phyloP scores from a whole-genome alignment of 345 rosid species.

The Acer yangbiense region DNA sequence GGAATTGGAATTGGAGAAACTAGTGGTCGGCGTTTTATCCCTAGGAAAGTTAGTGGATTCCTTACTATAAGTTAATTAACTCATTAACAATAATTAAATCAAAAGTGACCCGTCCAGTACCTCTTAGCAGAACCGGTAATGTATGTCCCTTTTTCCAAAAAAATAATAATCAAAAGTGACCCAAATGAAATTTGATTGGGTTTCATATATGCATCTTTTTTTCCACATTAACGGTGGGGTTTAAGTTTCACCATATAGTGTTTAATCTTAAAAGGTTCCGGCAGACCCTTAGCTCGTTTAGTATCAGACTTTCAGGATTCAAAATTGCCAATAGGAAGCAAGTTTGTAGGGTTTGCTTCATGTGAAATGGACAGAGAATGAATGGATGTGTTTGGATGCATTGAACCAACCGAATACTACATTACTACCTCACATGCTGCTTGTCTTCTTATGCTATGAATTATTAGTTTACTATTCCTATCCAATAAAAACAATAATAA shows the following conservation, averaged over 20 bases:
- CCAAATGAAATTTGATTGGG: neutral
- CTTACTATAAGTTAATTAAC: neutral
- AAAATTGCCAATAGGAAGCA: constrained; percentile 15
- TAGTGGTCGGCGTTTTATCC: no score
- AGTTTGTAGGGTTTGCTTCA: constrained; percentile 27
- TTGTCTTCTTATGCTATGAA: constrained; percentile 14
- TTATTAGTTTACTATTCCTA: neutral
- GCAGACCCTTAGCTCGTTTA: no score
- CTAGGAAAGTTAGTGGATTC: neutral
- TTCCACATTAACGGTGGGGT: no score
- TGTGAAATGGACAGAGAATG: constrained; percentile 25
- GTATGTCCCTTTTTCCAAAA: no score
- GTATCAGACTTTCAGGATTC: neutral
- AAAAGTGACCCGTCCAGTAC: neutral
- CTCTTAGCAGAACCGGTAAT: no score
- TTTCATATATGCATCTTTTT: no score
- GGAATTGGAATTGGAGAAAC: neutral
- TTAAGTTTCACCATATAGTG: no score
- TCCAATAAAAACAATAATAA: neutral
- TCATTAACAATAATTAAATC: neutral
- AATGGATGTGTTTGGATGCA: constrained; percentile 20
- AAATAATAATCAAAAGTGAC: neutral
- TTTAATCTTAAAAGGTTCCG: no score
- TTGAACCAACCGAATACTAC: constrained; percentile 16
- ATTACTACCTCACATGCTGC: constrained; percentile 26